These are phyloP conservation scores for Penicillium antarcticum DNA, from an alignment of 495 filamentous ascomycete species.

Conservation along the genomic window DNA sequence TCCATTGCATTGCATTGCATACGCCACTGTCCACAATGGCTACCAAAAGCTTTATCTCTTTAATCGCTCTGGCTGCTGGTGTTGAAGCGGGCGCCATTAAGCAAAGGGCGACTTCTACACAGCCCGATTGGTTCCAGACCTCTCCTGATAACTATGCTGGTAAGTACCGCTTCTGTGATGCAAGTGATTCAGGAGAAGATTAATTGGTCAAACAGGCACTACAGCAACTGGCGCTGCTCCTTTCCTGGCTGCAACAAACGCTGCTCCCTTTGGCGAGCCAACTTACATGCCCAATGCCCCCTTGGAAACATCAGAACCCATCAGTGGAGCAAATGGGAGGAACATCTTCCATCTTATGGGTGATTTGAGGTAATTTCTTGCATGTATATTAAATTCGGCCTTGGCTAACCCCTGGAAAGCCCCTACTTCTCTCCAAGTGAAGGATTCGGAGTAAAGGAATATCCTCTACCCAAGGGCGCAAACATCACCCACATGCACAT, in stretches of 20 bases:
- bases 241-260: slow-evolving; percentile 55
- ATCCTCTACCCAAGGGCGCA: slow-evolving; percentile 49
- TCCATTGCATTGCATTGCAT: too few species aligned
- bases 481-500: slow-evolving; percentile 54
- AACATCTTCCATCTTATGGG: slow-evolving; percentile 58
- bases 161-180: too few species aligned
- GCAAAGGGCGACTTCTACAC: slow-evolving; percentile 4
- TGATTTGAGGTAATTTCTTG: slow-evolving; percentile 27
- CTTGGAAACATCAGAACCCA: slow-evolving; percentile 55
- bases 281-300: slow-evolving; percentile 53
- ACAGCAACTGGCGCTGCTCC: slow-evolving; percentile 55
- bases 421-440: slow-evolving; percentile 21
- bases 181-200: too few species aligned
- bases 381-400: neutral
- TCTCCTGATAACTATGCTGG: slow-evolving; percentile 14
- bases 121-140: slow-evolving; percentile 21
- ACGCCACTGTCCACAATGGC: too few species aligned
- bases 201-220: slow-evolving; percentile 36
- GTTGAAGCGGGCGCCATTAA: slow-evolving; percentile 5
- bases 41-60: too few species aligned
- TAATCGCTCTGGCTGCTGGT: neutral
- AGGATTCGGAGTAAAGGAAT: slow-evolving; percentile 56
- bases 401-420: slow-evolving; percentile 1
- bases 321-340: slow-evolving; percentile 44
- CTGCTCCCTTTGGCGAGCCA: slow-evolving; percentile 45